Percentiles rank a stretch among this genome's conserved stretches.
phyloP scores from a whole-genome alignment of 1,139 yeast genomes.

The Yamadazyma diddensiae region DNA sequence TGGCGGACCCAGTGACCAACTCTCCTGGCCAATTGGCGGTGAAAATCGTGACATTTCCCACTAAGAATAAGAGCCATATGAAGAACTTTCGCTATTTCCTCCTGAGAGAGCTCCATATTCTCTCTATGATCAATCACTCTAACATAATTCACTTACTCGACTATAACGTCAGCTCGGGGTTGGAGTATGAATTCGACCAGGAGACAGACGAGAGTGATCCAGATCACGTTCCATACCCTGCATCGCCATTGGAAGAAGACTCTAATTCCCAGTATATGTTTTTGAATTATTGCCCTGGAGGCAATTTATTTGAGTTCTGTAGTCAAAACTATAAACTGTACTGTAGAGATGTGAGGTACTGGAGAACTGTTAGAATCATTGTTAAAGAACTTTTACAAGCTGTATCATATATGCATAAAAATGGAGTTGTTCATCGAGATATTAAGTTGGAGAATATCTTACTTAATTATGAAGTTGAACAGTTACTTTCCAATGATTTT shows the following conservation, averaged over 20 bases:
- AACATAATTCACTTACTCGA: conserved; percentile 37
- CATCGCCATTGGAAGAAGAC: conserved; percentile 1
- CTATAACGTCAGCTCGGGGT: conserved; percentile 24
- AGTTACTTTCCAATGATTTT: conserved; percentile 10
- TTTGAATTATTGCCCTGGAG: conserved; percentile 77
- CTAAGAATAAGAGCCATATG: conserved; percentile 24
- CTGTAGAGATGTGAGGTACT: conserved; percentile 28
- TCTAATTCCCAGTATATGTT: conserved; percentile 46
- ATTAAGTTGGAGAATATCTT: conserved; percentile 80
- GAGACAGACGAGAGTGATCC: conserved; percentile 17
- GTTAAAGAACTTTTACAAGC: conserved; percentile 70
- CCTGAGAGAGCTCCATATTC: conserved; percentile 69
- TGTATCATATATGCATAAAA: conserved; percentile 67
- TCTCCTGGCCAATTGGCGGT: conserved; percentile 35
- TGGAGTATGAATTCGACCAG: conserved; percentile 21
- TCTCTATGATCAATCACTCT: conserved; percentile 46
- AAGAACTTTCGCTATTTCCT: conserved; percentile 62
- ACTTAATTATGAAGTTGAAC: conserved; percentile 32
- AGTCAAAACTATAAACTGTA: conserved; percentile 11
- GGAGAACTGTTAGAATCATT: conserved; percentile 54
- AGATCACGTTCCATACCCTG: conserved; percentile 3
- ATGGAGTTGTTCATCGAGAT: conserved; percentile 78
- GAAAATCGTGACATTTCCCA: conserved; percentile 39
- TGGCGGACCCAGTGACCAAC: no score
- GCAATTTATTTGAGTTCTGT: conserved; percentile 72